Evolutionary conservation across 2,329 filamentous ascomycete genomes (phyloP).

Genomic region (Fusarium sp.): DNA sequence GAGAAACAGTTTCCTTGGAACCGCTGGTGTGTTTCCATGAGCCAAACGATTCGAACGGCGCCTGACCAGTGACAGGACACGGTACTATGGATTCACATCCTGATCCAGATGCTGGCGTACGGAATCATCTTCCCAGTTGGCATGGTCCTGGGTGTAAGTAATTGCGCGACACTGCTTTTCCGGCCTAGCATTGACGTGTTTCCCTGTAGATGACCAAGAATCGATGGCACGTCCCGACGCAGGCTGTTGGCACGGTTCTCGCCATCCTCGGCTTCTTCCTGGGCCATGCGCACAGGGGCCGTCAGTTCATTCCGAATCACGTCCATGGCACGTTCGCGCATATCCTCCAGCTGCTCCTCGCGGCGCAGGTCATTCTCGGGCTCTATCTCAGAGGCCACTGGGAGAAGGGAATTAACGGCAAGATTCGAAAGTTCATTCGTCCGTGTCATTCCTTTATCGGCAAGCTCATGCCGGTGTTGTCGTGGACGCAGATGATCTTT

Average conservation of each 20-base stretch:
- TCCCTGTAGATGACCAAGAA: slow-evolving; percentile 85
- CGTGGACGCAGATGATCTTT: slow-evolving; percentile 96
- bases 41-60: background rate
- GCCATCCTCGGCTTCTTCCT: slow-evolving; percentile 88
- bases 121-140: slow-evolving; percentile 92
- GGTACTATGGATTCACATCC: slow-evolving; percentile 92
- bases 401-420: slow-evolving; percentile 82
- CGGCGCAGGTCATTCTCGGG: slow-evolving; percentile 80
- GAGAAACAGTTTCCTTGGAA: slow-evolving; percentile 73
- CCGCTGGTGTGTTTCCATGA: slow-evolving; percentile 68
- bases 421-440: slow-evolving; percentile 76
- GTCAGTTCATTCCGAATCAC: slow-evolving; percentile 79
- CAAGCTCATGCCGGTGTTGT: slow-evolving; percentile 84
- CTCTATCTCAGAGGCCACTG: slow-evolving; percentile 90
- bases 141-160: slow-evolving; percentile 89
- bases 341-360: slow-evolving; percentile 80
- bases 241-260: slow-evolving; percentile 77
- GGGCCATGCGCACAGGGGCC: slow-evolving; percentile 88
- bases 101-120: slow-evolving; percentile 86
- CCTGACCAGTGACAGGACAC: slow-evolving; percentile 68
- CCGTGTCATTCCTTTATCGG: slow-evolving; percentile 81
- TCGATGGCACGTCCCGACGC: slow-evolving; percentile 92
- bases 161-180: background rate
- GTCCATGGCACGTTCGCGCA: slow-evolving; percentile 84
- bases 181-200: slow-evolving; percentile 3